Conservation (phyloP, 2,329 filamentous ascomycete species). For the Trichophyton rubrum region DNA sequence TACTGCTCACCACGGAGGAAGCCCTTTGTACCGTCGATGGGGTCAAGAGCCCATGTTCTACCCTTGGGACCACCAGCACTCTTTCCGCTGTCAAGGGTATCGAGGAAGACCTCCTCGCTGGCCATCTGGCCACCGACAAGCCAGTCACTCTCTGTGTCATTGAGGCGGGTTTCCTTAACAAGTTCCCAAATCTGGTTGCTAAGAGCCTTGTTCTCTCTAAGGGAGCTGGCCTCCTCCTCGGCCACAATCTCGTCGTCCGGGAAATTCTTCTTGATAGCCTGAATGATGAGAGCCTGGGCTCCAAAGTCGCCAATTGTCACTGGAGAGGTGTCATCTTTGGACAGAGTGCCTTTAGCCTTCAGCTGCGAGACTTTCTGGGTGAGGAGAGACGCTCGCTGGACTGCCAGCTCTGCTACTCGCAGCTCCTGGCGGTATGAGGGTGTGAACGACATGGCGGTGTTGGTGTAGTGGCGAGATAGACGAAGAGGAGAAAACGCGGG, state of each 20-base stretch:
- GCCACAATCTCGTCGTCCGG: slow-evolving; percentile 83
- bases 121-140: slow-evolving; percentile 57
- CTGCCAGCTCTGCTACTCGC: slow-evolving; percentile 71
- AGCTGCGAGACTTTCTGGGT: slow-evolving; percentile 71
- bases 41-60: slow-evolving; percentile 89
- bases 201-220: slow-evolving; percentile 59
- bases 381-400: slow-evolving; percentile 66
- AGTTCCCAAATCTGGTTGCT: slow-evolving; percentile 72
- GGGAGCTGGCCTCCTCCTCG: slow-evolving; percentile 78
- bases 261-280: slow-evolving; percentile 78
- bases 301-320: slow-evolving; percentile 98
- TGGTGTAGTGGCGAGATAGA: slow-evolving; percentile 14
- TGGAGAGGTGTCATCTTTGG: slow-evolving; percentile 89
- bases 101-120: slow-evolving; percentile 49
- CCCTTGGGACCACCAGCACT: slow-evolving; percentile 30
- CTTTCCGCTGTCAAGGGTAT: slow-evolving; percentile 45
- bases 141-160: slow-evolving; percentile 51
- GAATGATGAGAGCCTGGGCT: slow-evolving; percentile 90
- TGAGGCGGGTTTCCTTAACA: slow-evolving; percentile 58
- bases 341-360: slow-evolving; percentile 85
- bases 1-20: slow-evolving; percentile 95
- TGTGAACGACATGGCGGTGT: slow-evolving; percentile 20
- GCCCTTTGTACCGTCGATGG: slow-evolving; percentile 95
- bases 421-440: slow-evolving; percentile 60
- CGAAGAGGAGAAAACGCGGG: slow-evolving; percentile 13